A percentile compares a stretch with the other conserved stretches of the same genome.
phyloP scores from a whole-genome alignment of 805 yeast species.

The Ogataea henricii region DNA sequence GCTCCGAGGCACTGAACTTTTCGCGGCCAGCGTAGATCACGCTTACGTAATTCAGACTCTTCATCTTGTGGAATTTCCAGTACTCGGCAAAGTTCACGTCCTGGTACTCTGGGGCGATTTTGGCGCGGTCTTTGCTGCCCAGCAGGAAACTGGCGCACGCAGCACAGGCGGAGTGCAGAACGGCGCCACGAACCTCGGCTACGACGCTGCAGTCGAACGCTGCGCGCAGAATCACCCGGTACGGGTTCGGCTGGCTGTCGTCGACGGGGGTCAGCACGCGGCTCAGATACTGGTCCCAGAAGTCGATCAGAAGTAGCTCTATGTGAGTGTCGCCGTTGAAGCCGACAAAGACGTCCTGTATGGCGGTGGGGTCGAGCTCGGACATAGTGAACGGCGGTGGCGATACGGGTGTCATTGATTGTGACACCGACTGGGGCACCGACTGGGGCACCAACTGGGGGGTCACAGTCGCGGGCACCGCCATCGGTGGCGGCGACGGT shows the following conservation, averaged over 20 bases:
- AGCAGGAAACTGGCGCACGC: constrained; percentile 1
- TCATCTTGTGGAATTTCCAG: constrained; percentile 6
- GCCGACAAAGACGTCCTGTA: background rate
- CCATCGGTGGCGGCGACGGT: background rate
- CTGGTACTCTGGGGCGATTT: constrained; percentile 1
- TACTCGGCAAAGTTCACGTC: constrained; percentile 1
- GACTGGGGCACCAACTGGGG: too few relatives aligned
- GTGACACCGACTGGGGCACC: too few relatives aligned
- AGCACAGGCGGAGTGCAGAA: constrained; percentile 3
- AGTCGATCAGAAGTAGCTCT: constrained; percentile 1
- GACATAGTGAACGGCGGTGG: background rate
- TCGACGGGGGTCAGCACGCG: constrained; percentile 1
- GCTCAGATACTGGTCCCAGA: constrained; percentile 4
- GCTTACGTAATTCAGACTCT: constrained; percentile 1
- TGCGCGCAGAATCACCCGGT: constrained; percentile 1
- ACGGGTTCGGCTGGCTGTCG: background rate
- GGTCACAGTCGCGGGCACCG: too few relatives aligned
- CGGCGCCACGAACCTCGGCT: background rate
- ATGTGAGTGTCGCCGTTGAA: background rate
- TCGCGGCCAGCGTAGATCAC: background rate
- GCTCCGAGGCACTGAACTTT: background rate
- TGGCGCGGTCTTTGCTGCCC: constrained; percentile 1
- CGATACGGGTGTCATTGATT: background rate
- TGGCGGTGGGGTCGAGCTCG: background rate
- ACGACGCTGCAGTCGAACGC: background rate